Base-by-base conservation (phyloP, 2,329 filamentous ascomycete genomes). In the Raffaelea arxii region DNA sequence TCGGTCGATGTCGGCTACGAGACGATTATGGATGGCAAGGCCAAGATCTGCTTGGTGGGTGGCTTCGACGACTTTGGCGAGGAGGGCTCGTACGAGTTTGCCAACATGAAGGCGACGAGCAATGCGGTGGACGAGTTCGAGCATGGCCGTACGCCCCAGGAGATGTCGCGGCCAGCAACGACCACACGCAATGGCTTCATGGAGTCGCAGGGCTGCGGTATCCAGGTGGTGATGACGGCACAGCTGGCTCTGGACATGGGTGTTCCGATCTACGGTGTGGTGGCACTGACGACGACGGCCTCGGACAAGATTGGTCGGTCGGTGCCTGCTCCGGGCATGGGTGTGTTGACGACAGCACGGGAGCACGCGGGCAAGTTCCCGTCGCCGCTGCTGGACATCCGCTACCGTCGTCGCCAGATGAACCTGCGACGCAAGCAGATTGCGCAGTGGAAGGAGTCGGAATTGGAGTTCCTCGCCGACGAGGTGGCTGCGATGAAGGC, bases 81-180 rank as follows among this genome's bases (percentile, higher is more conserved):
- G 70, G 92, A 98, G 70, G 94, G 92, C 44, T 98, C 92, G 1
- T 98, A 96, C 62, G 92, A 98, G 67, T 98, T 98, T 65, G 92
- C 92, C 74, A 98, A 98, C 75, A 98, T 98, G 92, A 94, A 95
- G 70, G 92, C 92, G 49, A 98, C 92, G 47, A 96, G 90, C 77
- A 98, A 97, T 62, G 90, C 91, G 23, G 85, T 96, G 51, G 90
- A 97, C 56, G 94, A 98, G 65, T 87, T 98, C 57, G 88, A 82
- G 10, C 92, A 97, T 60, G 92, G 92, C 41, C 87, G 92, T 55
- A 97, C 92, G 43, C 91, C 92, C 12, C 80, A 83, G 66, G 92
- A 98, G 68, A 98, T 98, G 92, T 98, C 94, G 25, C 84, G 92
- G 51, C 92, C 92, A 4, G 94, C 90, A 5, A 98, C 92, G 39